Evolutionary conservation across 1,139 yeast genomes (phyloP).

Genomic region (Sugiyamaella pinicola): DNA sequence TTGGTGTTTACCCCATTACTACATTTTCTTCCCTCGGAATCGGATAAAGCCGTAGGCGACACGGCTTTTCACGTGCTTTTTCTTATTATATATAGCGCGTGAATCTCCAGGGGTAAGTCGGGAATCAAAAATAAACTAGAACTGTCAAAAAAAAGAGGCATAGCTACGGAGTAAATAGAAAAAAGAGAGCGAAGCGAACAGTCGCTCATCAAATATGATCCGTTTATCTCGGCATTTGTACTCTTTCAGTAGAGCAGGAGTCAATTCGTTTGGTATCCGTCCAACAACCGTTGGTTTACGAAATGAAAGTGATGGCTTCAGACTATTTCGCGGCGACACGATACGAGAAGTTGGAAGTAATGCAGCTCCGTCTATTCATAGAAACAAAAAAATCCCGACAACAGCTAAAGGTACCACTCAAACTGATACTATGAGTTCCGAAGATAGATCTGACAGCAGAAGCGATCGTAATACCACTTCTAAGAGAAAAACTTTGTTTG

Average conservation of each 20-base stretch:
- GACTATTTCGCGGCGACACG: neutral
- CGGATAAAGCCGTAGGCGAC: neutral
- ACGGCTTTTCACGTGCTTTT: slow-evolving; percentile 11
- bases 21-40: no score
- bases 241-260: neutral
- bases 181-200: neutral
- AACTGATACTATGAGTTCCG: no score
- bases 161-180: neutral
- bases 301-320: no score
- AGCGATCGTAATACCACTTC: neutral
- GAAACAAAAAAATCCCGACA: neutral
- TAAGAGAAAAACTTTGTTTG: slow-evolving; percentile 8
- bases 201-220: neutral
- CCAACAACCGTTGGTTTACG: no score
- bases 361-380: neutral
- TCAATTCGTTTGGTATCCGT: neutral
- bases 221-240: slow-evolving; percentile 1
- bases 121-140: no score
- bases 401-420: no score
- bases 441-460: no score
- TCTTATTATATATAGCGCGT: neutral
- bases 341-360: neutral
- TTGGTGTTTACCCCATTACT: no score
- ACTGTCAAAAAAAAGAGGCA: no score
- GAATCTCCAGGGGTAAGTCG: no score